Evolutionary conservation across 768 basidiomycete species (phyloP).

Genomic region (Suillus fuscotomentosus): DNA sequence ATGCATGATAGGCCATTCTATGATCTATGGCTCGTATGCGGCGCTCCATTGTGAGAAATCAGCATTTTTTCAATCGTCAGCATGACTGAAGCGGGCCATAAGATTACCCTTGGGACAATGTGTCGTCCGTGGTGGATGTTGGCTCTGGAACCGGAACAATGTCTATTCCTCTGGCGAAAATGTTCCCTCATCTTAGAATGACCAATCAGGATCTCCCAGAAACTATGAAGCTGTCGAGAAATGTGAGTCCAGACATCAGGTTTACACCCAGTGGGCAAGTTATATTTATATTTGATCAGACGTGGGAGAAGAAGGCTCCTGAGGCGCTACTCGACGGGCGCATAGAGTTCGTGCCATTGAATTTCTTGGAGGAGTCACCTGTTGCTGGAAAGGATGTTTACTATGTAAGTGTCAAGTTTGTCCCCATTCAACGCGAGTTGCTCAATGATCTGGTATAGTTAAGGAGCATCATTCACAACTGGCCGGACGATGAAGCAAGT

Average conservation of each 20-base stretch:
- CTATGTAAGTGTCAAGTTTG: background rate
- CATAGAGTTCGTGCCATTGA: constrained; percentile 17
- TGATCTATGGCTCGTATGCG: too few species aligned
- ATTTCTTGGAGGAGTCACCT: constrained; percentile 20
- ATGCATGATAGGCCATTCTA: too few species aligned
- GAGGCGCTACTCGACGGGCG: constrained; percentile 16
- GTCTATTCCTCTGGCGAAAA: constrained; percentile 24
- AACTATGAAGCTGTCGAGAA: constrained; percentile 11
- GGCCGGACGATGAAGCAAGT: too few species aligned
- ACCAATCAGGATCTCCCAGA: constrained; percentile 29
- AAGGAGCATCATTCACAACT: too few species aligned
- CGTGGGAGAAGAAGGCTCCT: constrained; percentile 18
- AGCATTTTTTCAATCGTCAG: too few species aligned
- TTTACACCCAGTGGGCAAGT: background rate
- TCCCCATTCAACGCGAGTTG: too few species aligned
- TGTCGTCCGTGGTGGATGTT: constrained; percentile 24
- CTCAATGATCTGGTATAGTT: too few species aligned
- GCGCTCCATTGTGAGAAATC: too few species aligned
- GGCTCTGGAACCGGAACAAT: constrained; percentile 27
- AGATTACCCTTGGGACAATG: constrained; percentile 20
- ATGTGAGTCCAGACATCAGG: background rate
- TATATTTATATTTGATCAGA: background rate
- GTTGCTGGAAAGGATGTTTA: constrained; percentile 22
- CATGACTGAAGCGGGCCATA: background rate
- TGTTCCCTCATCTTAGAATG: constrained; percentile 25